These are phyloP conservation scores for Begonia peltatifolia DNA, from an alignment of 306 rosid species.

Conservation along the genomic window DNA sequence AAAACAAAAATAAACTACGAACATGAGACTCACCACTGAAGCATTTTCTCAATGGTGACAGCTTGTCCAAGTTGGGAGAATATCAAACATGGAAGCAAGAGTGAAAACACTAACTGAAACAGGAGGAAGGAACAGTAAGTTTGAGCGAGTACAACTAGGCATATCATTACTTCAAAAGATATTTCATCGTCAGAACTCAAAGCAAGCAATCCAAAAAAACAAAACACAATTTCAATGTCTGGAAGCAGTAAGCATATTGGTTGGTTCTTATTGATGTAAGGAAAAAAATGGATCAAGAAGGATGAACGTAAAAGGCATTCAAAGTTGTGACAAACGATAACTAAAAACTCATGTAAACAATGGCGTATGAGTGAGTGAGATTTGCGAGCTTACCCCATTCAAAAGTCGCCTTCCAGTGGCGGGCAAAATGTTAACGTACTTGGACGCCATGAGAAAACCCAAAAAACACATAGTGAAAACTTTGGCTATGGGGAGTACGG, in stretches of 20 bases:
- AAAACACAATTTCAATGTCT: no score
- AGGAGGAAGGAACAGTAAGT: slow-evolving; percentile 9
- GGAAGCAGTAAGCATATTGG: no score
- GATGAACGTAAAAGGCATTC: no score
- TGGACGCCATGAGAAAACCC: slow-evolving; percentile 97
- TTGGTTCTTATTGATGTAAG: no score
- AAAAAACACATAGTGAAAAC: slow-evolving; percentile 73
- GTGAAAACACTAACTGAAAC: slow-evolving; percentile 80
- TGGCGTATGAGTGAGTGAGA: neutral
- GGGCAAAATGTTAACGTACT: slow-evolving; percentile 66
- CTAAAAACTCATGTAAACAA: no score
- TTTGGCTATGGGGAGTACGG: slow-evolving; percentile 81
- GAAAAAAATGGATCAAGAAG: no score
- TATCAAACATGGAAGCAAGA: slow-evolving; percentile 87
- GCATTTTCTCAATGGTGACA: slow-evolving; percentile 63
- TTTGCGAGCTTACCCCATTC: slow-evolving; percentile 54
- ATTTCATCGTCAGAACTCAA: no score
- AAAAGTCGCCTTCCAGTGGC: slow-evolving; percentile 78
- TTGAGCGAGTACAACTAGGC: neutral
- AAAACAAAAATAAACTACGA: neutral
- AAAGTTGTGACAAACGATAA: no score
- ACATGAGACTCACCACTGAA: slow-evolving; percentile 47
- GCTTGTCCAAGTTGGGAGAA: slow-evolving; percentile 92
- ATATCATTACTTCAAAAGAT: neutral
- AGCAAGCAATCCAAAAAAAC: no score